These are phyloP conservation scores for Rhodotorula diobovata DNA, from an alignment of 768 basidiomycete species.

Conservation along the genomic window DNA sequence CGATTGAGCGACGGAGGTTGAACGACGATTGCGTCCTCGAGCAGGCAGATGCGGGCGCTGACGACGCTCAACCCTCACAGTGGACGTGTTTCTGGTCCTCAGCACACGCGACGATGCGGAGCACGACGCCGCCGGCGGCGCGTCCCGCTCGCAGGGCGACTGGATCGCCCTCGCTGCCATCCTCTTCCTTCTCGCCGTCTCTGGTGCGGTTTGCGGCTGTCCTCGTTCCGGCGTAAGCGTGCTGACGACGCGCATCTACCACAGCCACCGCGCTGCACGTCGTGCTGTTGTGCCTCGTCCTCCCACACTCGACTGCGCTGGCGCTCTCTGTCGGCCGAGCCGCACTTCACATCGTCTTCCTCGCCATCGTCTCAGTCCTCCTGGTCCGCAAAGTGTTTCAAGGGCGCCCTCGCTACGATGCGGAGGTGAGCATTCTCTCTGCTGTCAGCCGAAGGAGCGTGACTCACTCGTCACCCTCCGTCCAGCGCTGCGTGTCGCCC, in stretches of 20 bases:
- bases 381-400: not conserved
- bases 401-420: not conserved
- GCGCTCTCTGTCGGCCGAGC: slow-evolving; percentile 1
- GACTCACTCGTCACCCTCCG: not conserved
- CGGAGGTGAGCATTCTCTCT: not conserved
- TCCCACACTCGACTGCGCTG: not conserved
- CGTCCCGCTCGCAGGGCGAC: not conserved
- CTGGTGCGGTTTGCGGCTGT: not conserved
- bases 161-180: not conserved
- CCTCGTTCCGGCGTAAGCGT: not conserved
- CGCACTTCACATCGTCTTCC: slow-evolving; percentile 12
- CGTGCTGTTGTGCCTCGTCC: not conserved
- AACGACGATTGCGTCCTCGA: no score
- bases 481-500: not conserved
- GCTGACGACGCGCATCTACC: no score
- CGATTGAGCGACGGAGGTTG: no score
- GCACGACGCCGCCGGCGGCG: not conserved
- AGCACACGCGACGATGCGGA: not conserved
- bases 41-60: no score
- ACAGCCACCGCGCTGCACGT: slow-evolving; percentile 21
- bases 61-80: not conserved
- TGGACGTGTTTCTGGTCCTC: not conserved
- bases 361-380: not conserved
- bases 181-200: not conserved
- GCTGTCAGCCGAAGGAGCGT: not conserved